Percentiles rank a stretch among this genome's conserved stretches.
Conservation (phyloP, 768 basidiomycete genomes). For the Pulveroboletus sp. region DNA sequence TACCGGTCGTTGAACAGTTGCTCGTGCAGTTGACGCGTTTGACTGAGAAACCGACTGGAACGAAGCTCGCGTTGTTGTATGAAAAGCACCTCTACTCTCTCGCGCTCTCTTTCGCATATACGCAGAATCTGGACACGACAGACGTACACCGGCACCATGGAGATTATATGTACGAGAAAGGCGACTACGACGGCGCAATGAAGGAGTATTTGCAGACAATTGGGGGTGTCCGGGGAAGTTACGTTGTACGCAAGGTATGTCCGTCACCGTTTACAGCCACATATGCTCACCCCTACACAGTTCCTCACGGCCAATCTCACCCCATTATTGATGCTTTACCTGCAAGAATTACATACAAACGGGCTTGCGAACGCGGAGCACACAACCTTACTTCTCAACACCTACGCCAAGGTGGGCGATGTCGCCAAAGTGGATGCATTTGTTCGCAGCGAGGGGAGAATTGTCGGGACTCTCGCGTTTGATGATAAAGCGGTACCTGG, state of each 20-base stretch:
- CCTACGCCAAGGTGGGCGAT: constrained; percentile 96
- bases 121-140: constrained; percentile 77
- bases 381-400: constrained; percentile 94
- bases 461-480: constrained; percentile 25
- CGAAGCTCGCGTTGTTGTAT: constrained; percentile 87
- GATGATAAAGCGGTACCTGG: constrained; percentile 22
- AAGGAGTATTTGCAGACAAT: constrained; percentile 89
- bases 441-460: constrained; percentile 80
- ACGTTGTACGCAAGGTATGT: constrained; percentile 91
- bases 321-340: constrained; percentile 90
- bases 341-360: constrained; percentile 90
- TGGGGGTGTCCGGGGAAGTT: constrained; percentile 86
- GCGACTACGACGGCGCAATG: constrained; percentile 93
- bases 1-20: not conserved
- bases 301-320: constrained; percentile 97
- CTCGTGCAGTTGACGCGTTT: constrained; percentile 56
- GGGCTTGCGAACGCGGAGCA: constrained; percentile 94
- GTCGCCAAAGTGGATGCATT: constrained; percentile 85
- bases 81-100: constrained; percentile 73
- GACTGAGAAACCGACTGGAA: constrained; percentile 74
- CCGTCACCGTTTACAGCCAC: not conserved
- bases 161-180: constrained; percentile 86
- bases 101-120: constrained; percentile 80
- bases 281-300: constrained; percentile 38
- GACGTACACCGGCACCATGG: constrained; percentile 91